Conservation (phyloP, 176 grass and related monocot genomes). For the Bolboschoenus planiculmis region DNA sequence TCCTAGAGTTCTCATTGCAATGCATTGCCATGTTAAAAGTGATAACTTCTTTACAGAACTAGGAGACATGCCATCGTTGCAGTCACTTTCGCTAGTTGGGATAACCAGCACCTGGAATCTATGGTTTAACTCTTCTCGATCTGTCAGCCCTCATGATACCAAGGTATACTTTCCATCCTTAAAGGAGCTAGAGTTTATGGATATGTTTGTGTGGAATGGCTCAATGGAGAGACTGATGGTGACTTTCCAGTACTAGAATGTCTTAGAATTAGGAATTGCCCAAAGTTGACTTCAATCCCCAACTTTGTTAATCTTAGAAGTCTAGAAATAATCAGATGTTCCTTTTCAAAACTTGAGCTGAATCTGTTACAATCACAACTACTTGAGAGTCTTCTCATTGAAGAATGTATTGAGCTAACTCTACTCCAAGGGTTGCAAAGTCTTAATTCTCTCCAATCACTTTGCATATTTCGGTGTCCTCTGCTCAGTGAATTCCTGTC, state of each 20-base stretch:
- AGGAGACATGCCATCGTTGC: background rate
- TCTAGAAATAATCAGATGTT: background rate
- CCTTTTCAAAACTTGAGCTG: background rate
- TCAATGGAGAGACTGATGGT: background rate
- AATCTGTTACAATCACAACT: background rate
- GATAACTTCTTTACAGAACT: background rate
- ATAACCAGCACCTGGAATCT: background rate
- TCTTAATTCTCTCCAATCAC: background rate
- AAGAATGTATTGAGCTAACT: background rate
- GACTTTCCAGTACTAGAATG: background rate
- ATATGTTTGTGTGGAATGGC: background rate
- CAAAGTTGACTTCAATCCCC: background rate
- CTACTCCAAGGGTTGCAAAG: background rate
- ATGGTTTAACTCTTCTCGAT: background rate
- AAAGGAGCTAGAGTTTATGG: background rate
- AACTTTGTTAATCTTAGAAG: background rate
- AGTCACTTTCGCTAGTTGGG: background rate
- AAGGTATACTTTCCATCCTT: background rate
- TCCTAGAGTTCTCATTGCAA: background rate
- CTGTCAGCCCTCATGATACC: background rate
- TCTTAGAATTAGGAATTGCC: background rate
- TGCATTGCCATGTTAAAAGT: background rate
- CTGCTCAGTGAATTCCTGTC: background rate
- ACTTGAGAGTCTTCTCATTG: background rate
- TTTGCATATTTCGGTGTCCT: background rate